Conservation (phyloP, 1,139 yeast species). For the Diutina neorugosa region DNA sequence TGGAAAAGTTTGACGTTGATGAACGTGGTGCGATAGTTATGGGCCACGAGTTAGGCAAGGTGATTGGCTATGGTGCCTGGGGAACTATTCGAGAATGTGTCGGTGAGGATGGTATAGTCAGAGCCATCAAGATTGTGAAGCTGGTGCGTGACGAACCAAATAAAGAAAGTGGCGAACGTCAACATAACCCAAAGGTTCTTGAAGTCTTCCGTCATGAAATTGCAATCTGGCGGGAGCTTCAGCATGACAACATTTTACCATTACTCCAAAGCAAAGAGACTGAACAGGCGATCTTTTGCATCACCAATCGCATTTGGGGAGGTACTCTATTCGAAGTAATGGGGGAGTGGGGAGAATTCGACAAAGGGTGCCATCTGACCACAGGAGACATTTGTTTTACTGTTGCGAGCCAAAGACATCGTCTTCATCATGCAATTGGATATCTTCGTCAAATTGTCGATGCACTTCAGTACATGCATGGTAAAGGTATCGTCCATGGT, state of each 20-base stretch:
- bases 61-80: conserved; percentile 91
- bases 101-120: conserved; percentile 27
- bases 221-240: conserved; percentile 56
- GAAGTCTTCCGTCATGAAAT: conserved; percentile 61
- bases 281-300: conserved; percentile 52
- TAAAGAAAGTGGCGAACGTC: not conserved
- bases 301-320: conserved; percentile 59
- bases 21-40: conserved; percentile 51
- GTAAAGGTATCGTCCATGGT: conserved; percentile 67
- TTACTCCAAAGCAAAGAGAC: conserved; percentile 53
- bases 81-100: conserved; percentile 75
- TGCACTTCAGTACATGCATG: conserved; percentile 64
- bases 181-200: conserved; percentile 14
- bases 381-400: conserved; percentile 22
- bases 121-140: conserved; percentile 72
- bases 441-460: conserved; percentile 42
- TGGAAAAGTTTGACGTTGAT: conserved; percentile 28
- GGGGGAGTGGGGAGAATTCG: conserved; percentile 46
- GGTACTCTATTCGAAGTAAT: conserved; percentile 80
- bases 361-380: conserved; percentile 16
- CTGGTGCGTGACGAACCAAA: conserved; percentile 24
- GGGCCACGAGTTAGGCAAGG: conserved; percentile 54
- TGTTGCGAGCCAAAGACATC: conserved; percentile 14
- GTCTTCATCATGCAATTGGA: conserved; percentile 14
- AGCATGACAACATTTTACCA: conserved; percentile 56